These are phyloP conservation scores for Immersiporthe knoxdaviesiana DNA, from an alignment of 2,329 filamentous ascomycete species.

Conservation along the genomic window DNA sequence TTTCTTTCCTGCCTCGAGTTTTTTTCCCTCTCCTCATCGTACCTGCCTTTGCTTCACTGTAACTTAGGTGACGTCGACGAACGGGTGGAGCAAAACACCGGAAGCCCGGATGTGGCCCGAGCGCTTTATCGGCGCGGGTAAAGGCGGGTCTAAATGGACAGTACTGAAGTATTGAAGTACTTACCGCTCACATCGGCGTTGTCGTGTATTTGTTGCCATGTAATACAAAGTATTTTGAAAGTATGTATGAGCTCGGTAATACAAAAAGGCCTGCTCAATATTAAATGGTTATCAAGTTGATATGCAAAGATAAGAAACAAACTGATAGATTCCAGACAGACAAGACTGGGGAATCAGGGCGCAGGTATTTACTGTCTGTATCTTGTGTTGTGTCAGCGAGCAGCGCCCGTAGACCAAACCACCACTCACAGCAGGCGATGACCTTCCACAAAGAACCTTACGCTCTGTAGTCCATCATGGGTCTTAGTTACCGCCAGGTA, in stretches of 20 bases:
- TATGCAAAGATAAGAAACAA: too few relatives aligned
- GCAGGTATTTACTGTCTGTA: too few relatives aligned
- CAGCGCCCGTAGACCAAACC: neutral
- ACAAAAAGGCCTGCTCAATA: neutral
- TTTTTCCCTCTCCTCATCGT: neutral
- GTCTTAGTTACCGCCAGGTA: neutral
- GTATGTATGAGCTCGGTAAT: neutral
- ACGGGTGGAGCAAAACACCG: slow-evolving; percentile 6
- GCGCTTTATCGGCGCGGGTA: neutral
- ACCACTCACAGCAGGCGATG: neutral
- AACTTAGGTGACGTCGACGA: neutral
- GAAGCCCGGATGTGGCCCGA: neutral
- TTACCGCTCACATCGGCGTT: too few relatives aligned
- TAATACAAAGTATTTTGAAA: too few relatives aligned
- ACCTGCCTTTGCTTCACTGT: neutral
- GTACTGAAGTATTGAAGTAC: too few relatives aligned
- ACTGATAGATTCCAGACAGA: neutral
- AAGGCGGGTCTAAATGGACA: neutral
- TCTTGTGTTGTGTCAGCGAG: too few relatives aligned
- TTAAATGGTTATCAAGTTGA: too few relatives aligned
- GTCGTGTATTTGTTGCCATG: too few relatives aligned
- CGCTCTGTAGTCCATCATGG: neutral
- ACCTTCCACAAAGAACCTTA: neutral
- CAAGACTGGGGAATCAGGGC: too few relatives aligned
- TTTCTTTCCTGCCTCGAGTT: too few relatives aligned